Percentiles rank a stretch among this genome's conserved stretches.
phyloP scores from a whole-genome alignment of 805 yeast genomes.

The Candida adriatica region DNA sequence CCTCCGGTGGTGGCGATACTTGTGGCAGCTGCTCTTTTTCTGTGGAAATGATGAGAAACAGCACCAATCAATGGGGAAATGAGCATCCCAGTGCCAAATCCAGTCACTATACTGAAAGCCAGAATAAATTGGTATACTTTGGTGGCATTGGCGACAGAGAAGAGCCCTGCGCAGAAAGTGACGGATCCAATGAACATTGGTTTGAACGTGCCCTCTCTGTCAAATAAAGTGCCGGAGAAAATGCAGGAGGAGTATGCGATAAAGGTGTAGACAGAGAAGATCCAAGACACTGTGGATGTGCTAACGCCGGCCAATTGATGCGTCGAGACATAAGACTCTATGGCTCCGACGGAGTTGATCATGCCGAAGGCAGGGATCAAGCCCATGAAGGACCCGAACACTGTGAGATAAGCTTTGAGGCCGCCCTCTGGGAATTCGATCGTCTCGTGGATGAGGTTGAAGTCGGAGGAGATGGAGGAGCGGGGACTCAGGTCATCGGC shows the following conservation, averaged over 20 bases:
- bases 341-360: conserved; percentile 52
- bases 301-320: conserved; percentile 42
- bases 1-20: conserved; percentile 45
- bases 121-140: conserved; percentile 44
- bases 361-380: conserved; percentile 47
- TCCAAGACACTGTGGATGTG: conserved; percentile 49
- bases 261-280: conserved; percentile 33
- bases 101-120: conserved; percentile 41
- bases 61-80: conserved; percentile 39
- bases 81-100: conserved; percentile 38
- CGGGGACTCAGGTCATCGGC: conserved; percentile 1
- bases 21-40: conserved; percentile 36
- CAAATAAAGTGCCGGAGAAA: conserved; percentile 40
- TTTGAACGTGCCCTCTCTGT: conserved; percentile 35
- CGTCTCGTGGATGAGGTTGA: conserved; percentile 10
- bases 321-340: conserved; percentile 48
- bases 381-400: conserved; percentile 51
- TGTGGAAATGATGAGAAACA: conserved; percentile 38
- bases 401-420: conserved; percentile 41
- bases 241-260: conserved; percentile 28
- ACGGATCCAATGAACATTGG: conserved; percentile 33
- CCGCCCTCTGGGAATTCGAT: conserved; percentile 51
- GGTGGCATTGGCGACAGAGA: conserved; percentile 38
- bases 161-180: conserved; percentile 31
- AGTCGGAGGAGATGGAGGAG: conserved; percentile 2